A percentile compares a stretch with the other conserved stretches of the same genome.
phyloP scores from a whole-genome alignment of 257 asterid genomes.

The Phtheirospermum japonicum region DNA sequence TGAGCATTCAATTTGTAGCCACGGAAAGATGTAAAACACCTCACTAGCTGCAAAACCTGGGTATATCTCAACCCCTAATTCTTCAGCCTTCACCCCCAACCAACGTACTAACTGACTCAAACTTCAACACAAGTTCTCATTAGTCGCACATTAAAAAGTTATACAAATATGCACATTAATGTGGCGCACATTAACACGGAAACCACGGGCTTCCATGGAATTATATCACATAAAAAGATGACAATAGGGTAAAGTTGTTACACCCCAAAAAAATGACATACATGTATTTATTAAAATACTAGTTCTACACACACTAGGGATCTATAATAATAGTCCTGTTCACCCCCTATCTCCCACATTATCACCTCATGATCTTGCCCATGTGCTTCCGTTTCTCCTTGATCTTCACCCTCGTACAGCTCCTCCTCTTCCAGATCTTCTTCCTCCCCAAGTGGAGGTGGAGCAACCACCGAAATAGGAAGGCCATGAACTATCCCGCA shows the following conservation, averaged over 20 bases:
- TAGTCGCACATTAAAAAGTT: constrained; percentile 3
- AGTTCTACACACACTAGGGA: no score
- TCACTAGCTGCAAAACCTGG: constrained; percentile 99
- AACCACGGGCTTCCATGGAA: background rate
- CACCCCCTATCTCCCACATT: no score
- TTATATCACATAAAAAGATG: constrained; percentile 11
- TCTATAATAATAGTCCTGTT: no score
- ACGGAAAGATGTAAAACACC: constrained; percentile 41
- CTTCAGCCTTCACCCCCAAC: constrained; percentile 96
- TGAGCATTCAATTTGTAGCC: constrained; percentile 7
- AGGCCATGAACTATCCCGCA: no score
- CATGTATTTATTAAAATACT: no score
- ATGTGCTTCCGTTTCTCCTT: no score
- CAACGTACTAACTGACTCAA: constrained; percentile 93
- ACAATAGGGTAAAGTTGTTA: background rate
- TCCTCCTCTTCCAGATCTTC: no score
- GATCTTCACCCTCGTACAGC: no score
- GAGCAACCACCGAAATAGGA: no score
- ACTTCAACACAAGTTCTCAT: constrained; percentile 45
- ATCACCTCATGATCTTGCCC: no score
- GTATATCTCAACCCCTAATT: constrained; percentile 92
- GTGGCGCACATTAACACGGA: background rate
- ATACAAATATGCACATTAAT: background rate
- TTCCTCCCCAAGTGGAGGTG: no score
- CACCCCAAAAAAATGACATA: no score